phyloP scores from a whole-genome alignment of 1,284 basidiomycete genomes.

The Cystobasidium slooffiae region DNA sequence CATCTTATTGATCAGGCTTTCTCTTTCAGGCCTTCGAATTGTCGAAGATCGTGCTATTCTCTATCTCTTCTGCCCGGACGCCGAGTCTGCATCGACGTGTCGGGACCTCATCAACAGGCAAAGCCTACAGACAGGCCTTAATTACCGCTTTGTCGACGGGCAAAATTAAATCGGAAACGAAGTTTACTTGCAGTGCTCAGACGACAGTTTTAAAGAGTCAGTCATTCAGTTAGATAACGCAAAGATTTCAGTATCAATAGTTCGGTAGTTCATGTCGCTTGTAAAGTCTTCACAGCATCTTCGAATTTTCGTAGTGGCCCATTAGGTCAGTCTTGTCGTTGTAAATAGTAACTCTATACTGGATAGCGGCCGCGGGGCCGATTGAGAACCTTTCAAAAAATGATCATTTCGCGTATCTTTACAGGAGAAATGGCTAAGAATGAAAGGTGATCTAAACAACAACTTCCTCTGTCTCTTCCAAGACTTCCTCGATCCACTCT shows the following conservation, averaged over 20 bases:
- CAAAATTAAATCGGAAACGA: not conserved
- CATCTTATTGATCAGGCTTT: not conserved
- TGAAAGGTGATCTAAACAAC: slow-evolving; percentile 55
- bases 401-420: not conserved
- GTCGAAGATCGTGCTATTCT: slow-evolving; percentile 88
- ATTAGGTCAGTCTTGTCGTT: slow-evolving; percentile 4
- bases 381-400: not conserved
- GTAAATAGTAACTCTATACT: not conserved
- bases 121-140: slow-evolving; percentile 24
- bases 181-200: too few relatives aligned
- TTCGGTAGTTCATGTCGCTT: slow-evolving; percentile 8
- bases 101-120: slow-evolving; percentile 35
- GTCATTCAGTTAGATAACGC: not conserved
- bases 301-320: not conserved
- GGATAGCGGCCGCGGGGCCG: not conserved
- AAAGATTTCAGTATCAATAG: not conserved
- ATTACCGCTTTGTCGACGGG: not conserved
- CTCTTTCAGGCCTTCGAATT: slow-evolving; percentile 69
- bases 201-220: too few relatives aligned
- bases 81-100: slow-evolving; percentile 9
- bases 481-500: slow-evolving; percentile 86
- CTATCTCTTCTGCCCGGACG: slow-evolving; percentile 82
- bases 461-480: slow-evolving; percentile 86
- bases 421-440: slow-evolving; percentile 1
- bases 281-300: slow-evolving; percentile 2